These are phyloP conservation scores for Lippia alba DNA, from an alignment of 305 asterid species.

Conservation along the genomic window DNA sequence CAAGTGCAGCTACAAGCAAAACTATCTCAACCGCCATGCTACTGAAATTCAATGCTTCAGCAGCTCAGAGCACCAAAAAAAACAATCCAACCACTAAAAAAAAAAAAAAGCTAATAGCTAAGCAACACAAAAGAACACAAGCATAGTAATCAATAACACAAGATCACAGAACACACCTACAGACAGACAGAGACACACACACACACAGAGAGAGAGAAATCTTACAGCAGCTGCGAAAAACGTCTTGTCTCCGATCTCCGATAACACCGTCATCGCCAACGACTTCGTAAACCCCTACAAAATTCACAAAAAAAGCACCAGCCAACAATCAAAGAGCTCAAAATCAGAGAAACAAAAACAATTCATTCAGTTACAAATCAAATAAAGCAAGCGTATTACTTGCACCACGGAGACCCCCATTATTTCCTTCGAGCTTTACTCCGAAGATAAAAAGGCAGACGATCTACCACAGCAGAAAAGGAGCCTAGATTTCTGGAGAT, in stretches of 20 bases:
- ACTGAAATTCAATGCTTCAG: neutral
- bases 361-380: neutral
- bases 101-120: neutral
- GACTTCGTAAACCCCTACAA: conserved; percentile 88
- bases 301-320: conserved; percentile 26
- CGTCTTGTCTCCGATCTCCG: conserved; percentile 98
- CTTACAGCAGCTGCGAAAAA: conserved; percentile 97
- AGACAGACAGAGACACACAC: too few species aligned
- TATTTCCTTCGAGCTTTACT: conserved; percentile 11
- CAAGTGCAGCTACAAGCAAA: conserved; percentile 9
- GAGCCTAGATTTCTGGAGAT: conserved; percentile 40
- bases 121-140: conserved; percentile 10
- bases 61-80: conserved; percentile 28
- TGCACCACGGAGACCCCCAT: conserved; percentile 75
- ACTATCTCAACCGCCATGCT: neutral
- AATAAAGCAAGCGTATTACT: conserved; percentile 45
- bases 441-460: conserved; percentile 11
- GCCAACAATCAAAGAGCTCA: conserved; percentile 22
- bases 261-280: conserved; percentile 87
- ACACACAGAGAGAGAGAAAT: conserved; percentile 4
- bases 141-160: conserved; percentile 11
- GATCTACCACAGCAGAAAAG: conserved; percentile 16
- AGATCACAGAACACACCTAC: neutral
- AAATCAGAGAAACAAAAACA: neutral
- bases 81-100: conserved; percentile 11